phyloP scores from a whole-genome alignment of 148 eudicot species.

The Silene conica region DNA sequence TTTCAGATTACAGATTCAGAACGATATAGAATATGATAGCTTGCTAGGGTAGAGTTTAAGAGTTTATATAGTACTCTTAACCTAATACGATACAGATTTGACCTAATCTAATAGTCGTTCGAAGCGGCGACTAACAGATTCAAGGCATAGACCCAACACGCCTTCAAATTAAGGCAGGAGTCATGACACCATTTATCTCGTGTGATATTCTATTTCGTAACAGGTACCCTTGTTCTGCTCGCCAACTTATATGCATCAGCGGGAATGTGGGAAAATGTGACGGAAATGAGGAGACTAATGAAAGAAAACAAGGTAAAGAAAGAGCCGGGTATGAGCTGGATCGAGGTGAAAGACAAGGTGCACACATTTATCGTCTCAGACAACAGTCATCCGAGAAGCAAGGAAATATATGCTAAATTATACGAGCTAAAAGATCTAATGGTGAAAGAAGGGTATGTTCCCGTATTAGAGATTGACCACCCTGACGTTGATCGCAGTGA shows the following conservation, averaged over 20 bases:
- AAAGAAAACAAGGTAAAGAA: slow-evolving; percentile 55
- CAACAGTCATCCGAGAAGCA: slow-evolving; percentile 48
- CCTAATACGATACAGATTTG: no score
- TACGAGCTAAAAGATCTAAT: slow-evolving; percentile 46
- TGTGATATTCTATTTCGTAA: not conserved
- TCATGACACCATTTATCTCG: not conserved
- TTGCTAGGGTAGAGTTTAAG: no score
- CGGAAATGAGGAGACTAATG: slow-evolving; percentile 53
- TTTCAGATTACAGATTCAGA: no score
- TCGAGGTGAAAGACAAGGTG: slow-evolving; percentile 54
- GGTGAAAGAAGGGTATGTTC: slow-evolving; percentile 62
- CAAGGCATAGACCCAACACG: no score
- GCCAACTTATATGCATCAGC: slow-evolving; percentile 74
- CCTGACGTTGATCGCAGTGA: slow-evolving; percentile 57
- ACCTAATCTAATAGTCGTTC: no score
- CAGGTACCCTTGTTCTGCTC: slow-evolving; percentile 50
- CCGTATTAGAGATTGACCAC: slow-evolving; percentile 51
- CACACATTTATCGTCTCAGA: slow-evolving; percentile 67
- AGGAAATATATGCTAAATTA: slow-evolving; percentile 58
- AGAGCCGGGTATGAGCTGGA: slow-evolving; percentile 81
- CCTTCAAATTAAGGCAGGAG: no score
- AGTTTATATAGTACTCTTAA: no score
- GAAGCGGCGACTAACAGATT: no score
- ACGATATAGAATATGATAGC: no score
- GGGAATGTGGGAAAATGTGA: slow-evolving; percentile 65